These are phyloP conservation scores for Stephanocyclus meneghinianus DNA, from an alignment of 352 stramenopile genomes.

Conservation along the genomic window DNA sequence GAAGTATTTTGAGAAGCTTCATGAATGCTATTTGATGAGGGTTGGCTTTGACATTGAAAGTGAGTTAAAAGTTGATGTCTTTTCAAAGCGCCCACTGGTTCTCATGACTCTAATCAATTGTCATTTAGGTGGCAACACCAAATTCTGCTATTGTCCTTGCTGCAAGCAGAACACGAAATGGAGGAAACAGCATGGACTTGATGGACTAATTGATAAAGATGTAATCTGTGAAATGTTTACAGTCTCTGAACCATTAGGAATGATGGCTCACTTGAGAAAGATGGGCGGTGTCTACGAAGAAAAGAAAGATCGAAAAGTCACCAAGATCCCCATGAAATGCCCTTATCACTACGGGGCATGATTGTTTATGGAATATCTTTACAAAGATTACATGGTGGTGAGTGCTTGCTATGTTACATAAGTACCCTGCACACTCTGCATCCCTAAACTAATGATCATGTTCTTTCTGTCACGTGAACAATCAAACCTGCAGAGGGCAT, in stretches of 20 bases:
- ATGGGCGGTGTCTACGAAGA: conserved; percentile 11
- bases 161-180: background rate
- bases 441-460: background rate
- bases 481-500: background rate
- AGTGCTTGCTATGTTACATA: background rate
- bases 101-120: background rate
- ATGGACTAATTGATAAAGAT: background rate
- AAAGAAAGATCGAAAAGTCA: conserved; percentile 1
- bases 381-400: conserved; percentile 20
- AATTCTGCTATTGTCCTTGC: conserved; percentile 13
- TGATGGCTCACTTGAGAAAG: conserved; percentile 19
- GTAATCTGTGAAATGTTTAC: background rate
- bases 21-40: background rate
- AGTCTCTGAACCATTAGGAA: background rate
- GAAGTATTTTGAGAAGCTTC: conserved; percentile 6
- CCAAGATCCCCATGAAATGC: conserved; percentile 8
- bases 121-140: background rate
- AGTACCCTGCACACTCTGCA: background rate
- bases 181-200: background rate
- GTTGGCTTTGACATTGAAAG: conserved; percentile 2
- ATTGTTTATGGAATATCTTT: conserved; percentile 15
- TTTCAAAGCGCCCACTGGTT: background rate
- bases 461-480: background rate
- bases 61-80: background rate
- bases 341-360: conserved; percentile 12